phyloP scores from a whole-genome alignment of 768 basidiomycete species.

The Nidularia pulvinata region DNA sequence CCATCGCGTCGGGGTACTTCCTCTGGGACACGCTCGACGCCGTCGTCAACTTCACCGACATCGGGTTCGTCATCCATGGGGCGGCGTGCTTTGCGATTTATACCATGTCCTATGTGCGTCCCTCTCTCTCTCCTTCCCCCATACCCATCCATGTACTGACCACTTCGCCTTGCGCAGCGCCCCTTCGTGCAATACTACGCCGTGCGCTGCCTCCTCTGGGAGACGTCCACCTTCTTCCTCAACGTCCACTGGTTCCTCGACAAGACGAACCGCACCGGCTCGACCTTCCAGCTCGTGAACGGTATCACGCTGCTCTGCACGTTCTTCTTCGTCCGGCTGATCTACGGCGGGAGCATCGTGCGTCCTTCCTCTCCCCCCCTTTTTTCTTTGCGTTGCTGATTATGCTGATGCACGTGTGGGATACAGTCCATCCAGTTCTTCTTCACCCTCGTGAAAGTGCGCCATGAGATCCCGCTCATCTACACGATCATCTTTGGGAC shows the following conservation, averaged over 20 bases:
- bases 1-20: constrained; percentile 78
- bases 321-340: constrained; percentile 71
- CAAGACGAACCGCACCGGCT: constrained; percentile 73
- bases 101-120: constrained; percentile 65
- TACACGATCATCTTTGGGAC: constrained; percentile 50
- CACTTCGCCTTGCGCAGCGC: constrained; percentile 29
- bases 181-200: constrained; percentile 84
- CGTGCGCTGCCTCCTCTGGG: constrained; percentile 81
- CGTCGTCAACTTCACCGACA: constrained; percentile 62
- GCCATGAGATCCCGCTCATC: constrained; percentile 48
- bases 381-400: too few relatives aligned
- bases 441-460: constrained; percentile 52
- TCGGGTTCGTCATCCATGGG: constrained; percentile 83
- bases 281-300: constrained; percentile 67
- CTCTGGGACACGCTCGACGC: constrained; percentile 84
- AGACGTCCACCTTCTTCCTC: constrained; percentile 83
- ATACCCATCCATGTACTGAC: too few relatives aligned
- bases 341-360: constrained; percentile 63
- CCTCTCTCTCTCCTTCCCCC: too few relatives aligned
- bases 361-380: constrained; percentile 9
- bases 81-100: constrained; percentile 67
- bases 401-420: neutral
- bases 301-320: constrained; percentile 62
- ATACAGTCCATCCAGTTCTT: constrained; percentile 68
- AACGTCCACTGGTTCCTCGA: constrained; percentile 91